These are phyloP conservation scores for Discostella stelligera DNA, from an alignment of 352 stramenopile species.

Conservation along the genomic window DNA sequence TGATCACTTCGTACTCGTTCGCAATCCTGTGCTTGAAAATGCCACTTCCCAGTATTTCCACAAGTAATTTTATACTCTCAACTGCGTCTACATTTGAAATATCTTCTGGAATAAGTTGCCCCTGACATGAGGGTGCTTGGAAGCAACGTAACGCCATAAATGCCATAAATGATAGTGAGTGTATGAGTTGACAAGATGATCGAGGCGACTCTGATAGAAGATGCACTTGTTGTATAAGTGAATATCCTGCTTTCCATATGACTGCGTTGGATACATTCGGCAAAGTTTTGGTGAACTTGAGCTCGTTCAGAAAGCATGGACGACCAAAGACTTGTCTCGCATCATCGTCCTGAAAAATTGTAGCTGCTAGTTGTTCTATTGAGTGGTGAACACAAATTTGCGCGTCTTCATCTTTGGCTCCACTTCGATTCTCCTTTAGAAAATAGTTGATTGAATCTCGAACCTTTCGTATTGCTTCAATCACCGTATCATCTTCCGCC, in stretches of 20 bases:
- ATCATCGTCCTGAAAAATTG: constrained; percentile 10
- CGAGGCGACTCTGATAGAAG: constrained; percentile 14
- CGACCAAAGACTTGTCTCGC: background rate
- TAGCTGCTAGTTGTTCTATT: constrained; percentile 2
- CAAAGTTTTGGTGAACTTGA: background rate
- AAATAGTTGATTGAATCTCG: background rate
- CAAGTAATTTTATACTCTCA: constrained; percentile 33
- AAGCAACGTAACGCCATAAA: constrained; percentile 14
- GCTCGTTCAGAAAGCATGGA: background rate
- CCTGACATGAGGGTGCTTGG: constrained; percentile 2
- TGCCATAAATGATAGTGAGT: constrained; percentile 9
- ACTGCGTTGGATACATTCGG: constrained; percentile 7
- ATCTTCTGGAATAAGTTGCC: background rate
- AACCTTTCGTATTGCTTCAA: background rate
- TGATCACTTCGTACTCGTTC: constrained; percentile 7
- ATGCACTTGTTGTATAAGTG: constrained; percentile 11
- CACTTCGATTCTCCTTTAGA: background rate
- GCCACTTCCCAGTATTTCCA: constrained; percentile 19
- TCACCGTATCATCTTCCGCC: background rate
- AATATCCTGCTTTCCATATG: constrained; percentile 22
- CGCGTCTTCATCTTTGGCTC: background rate
- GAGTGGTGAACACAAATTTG: constrained; percentile 5
- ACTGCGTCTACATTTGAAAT: constrained; percentile 19
- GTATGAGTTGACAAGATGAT: constrained; percentile 14
- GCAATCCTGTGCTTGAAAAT: background rate